Evolutionary conservation across 2,329 filamentous ascomycete species (phyloP).

Genomic region (Ophiostoma montium): DNA sequence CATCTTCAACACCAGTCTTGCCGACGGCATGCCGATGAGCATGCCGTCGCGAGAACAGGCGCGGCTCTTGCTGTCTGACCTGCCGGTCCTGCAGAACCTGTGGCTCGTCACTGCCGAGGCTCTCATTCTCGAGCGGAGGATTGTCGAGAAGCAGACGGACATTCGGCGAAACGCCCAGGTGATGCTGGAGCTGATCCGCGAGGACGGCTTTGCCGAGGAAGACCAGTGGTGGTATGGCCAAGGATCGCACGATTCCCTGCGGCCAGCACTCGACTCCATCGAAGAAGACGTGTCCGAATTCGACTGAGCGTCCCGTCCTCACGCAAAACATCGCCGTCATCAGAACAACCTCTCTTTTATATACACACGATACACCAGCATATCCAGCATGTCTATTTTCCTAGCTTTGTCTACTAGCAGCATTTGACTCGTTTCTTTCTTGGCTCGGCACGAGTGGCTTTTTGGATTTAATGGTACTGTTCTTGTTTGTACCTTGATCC

Average conservation of each 20-base stretch:
- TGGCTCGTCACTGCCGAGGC: slow-evolving; percentile 51
- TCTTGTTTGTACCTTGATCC: not conserved
- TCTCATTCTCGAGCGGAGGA: slow-evolving; percentile 42
- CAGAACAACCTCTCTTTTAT: not conserved
- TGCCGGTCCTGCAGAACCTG: slow-evolving; percentile 44
- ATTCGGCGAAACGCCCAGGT: slow-evolving; percentile 51
- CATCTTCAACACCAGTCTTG: slow-evolving; percentile 44
- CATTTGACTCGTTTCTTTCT: not conserved
- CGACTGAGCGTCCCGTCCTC: not conserved
- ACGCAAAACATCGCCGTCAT: not conserved
- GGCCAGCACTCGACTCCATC: slow-evolving; percentile 34
- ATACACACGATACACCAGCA: not conserved
- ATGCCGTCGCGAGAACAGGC: slow-evolving; percentile 36
- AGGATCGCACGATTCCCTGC: slow-evolving; percentile 37
- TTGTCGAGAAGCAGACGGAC: slow-evolving; percentile 42
- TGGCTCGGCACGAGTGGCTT: not conserved
- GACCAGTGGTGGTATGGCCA: slow-evolving; percentile 50
- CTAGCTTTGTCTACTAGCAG: not conserved
- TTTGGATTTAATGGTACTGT: not conserved
- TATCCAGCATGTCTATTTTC: not conserved
- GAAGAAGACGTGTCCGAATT: slow-evolving; percentile 35
- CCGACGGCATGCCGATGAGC: slow-evolving; percentile 49
- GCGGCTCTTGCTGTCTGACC: slow-evolving; percentile 35
- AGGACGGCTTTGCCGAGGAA: slow-evolving; percentile 43
- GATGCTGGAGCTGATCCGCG: slow-evolving; percentile 49